These are phyloP conservation scores for Lasiodiplodia gonubiensis DNA, from an alignment of 2,329 filamentous ascomycete species.

Conservation along the genomic window DNA sequence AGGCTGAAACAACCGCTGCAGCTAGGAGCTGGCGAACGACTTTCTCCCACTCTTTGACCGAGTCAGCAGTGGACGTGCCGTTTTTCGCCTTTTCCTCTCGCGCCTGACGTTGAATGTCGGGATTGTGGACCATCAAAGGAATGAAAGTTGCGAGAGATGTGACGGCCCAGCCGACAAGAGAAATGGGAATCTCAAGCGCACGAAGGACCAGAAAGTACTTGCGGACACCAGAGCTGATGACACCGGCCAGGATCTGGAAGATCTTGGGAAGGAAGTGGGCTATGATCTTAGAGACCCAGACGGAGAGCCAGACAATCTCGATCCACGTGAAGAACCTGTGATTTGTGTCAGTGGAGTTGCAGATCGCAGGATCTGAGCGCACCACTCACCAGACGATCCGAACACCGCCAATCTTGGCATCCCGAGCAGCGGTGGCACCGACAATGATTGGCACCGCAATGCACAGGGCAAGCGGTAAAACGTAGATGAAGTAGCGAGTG, in stretches of 20 bases:
- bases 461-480: conserved; percentile 62
- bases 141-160: conserved; percentile 64
- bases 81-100: conserved; percentile 13
- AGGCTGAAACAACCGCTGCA: conserved; percentile 69
- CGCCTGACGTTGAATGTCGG: conserved; percentile 35
- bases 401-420: conserved; percentile 61
- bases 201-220: conserved; percentile 67
- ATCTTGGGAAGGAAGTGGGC: conserved; percentile 64
- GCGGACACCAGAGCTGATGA: conserved; percentile 67
- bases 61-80: conserved; percentile 24
- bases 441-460: conserved; percentile 69
- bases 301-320: conserved; percentile 66
- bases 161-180: conserved; percentile 65
- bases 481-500: conserved; percentile 68
- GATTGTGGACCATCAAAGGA: conserved; percentile 42
- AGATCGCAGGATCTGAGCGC: conserved; percentile 6
- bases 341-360: conserved; percentile 10
- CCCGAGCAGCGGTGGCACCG: conserved; percentile 57
- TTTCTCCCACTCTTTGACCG: conserved; percentile 56
- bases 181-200: conserved; percentile 65
- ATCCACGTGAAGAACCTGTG: conserved; percentile 66
- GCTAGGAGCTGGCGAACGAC: conserved; percentile 69
- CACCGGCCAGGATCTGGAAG: conserved; percentile 66
- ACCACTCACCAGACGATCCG: conserved; percentile 55
- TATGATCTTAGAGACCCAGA: conserved; percentile 67